Percentiles rank a stretch among this genome's conserved stretches.
These are phyloP conservation scores for Gardenia jasminoides DNA, from an alignment of 257 asterid species.

Conservation along the genomic window DNA sequence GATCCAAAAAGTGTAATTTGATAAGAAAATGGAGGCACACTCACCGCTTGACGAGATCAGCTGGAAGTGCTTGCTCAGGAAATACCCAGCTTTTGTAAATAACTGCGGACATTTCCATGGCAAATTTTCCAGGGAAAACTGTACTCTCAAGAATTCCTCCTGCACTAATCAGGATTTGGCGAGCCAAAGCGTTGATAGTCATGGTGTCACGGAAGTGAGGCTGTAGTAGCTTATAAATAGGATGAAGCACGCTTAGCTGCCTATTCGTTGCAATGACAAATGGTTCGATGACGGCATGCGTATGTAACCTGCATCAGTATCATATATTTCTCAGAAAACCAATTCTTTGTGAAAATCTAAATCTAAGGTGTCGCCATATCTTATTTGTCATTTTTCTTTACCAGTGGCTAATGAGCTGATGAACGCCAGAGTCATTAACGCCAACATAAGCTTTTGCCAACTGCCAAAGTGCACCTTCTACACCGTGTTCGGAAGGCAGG, in stretches of 20 bases:
- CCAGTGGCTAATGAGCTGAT: constrained; percentile 80
- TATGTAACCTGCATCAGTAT: constrained; percentile 51
- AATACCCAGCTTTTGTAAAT: constrained; percentile 58
- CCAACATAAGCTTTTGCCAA: constrained; percentile 79
- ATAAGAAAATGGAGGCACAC: neutral
- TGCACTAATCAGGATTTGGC: constrained; percentile 60
- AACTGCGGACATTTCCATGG: constrained; percentile 62
- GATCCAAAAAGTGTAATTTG: neutral
- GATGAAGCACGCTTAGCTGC: constrained; percentile 77
- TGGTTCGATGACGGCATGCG: constrained; percentile 80
- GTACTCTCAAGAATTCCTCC: constrained; percentile 64
- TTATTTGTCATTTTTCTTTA: constrained; percentile 28
- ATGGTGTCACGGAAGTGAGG: constrained; percentile 81
- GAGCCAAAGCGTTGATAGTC: constrained; percentile 64
- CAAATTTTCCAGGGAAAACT: constrained; percentile 51
- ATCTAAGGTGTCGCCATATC: constrained; percentile 3
- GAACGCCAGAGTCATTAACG: constrained; percentile 68
- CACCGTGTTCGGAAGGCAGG: constrained; percentile 63
- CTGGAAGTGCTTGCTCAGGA: constrained; percentile 76
- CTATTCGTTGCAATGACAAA: constrained; percentile 72
- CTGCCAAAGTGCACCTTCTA: constrained; percentile 58
- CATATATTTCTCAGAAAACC: neutral
- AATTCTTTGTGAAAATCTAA: neutral
- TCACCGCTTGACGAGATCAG: constrained; percentile 75
- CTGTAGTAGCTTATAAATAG: constrained; percentile 68